Base-by-base conservation (phyloP, 2,329 filamentous ascomycete species). In the Colletotrichum chrysophilum region DNA sequence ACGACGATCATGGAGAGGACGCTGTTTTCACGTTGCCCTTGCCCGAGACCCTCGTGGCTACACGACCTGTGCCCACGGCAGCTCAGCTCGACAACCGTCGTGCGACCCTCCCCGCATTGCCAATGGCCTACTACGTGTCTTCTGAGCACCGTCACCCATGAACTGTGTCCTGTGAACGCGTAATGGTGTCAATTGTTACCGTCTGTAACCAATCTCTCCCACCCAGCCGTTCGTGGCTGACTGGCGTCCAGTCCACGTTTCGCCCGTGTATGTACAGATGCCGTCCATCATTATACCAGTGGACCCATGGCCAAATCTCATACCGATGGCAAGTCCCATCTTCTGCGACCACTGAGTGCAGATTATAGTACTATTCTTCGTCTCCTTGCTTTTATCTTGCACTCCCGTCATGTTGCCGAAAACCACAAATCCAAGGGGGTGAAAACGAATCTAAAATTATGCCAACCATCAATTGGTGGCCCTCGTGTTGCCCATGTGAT, bases 221-320 rank as follows among this genome's bases (percentile, higher is more conserved):
- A 52, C 58, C 56, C 56, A 55, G 30, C 43, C 28, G 13, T 7
- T n/a, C n/a, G 7, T 61, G 56, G 26, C 38, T 18, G 43, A 18
- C 66, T 52, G 18, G 24, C n/a, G 43, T 38, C 70, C 52, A 26
- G 32, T 38, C 36, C 68, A 61, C 24, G 61, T 28, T 56, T 28
- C 56, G 48, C 28, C 36, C 34, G 43, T 73, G 70, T 73, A 75
- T 75, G 70, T 75, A 73, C 70, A 75, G 34, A 65, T 75, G 64
- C 56, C 48, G 18, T 26, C 43, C 21, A 36, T 24, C 69, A 73
- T 75, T 65, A 68, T 52, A 64, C 32, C 58, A 58, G 18, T 38
- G 55, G 43, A n/a, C 4, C 65, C 34, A 28, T 26, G 26, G 18
- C 14, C 58, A 48, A 26, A 52, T 38, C 64, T 68, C 64, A 8